Evolutionary conservation across 2,329 filamentous ascomycete species (phyloP).

Genomic region (Arachnopeziza araneosa): DNA sequence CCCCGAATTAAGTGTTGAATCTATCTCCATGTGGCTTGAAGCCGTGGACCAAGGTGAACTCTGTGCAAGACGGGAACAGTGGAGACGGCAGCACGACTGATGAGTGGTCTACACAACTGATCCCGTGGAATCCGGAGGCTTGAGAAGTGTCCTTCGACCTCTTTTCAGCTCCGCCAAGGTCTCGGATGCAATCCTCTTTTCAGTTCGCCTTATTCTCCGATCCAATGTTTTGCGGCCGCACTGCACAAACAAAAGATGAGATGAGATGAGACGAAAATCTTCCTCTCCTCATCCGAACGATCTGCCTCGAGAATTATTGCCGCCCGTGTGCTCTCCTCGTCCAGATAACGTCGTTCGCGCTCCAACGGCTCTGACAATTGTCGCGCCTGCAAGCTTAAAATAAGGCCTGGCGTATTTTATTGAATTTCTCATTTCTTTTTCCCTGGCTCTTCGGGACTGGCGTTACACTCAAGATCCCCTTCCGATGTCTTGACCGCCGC

Average conservation of each 20-base stretch:
- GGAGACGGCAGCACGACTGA: no score
- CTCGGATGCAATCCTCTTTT: no score
- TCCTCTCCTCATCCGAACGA: neutral
- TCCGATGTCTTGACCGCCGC: neutral
- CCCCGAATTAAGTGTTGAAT: no score
- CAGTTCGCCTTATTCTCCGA: neutral
- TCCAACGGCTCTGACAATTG: no score
- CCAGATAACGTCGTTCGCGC: no score
- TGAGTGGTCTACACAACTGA: neutral
- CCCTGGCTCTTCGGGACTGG: neutral
- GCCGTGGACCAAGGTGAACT: no score
- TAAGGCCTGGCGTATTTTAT: neutral
- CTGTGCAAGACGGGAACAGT: no score
- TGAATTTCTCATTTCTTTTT: neutral
- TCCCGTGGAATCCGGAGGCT: neutral
- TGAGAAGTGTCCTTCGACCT: no score
- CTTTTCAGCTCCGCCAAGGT: neutral
- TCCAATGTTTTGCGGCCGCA: neutral
- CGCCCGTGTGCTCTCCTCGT: neutral
- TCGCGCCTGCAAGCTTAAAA: neutral
- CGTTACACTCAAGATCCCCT: neutral
- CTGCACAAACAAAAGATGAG: no score
- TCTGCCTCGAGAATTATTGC: neutral
- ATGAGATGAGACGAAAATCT: neutral
- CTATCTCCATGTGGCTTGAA: no score